A percentile compares a stretch with the other conserved stretches of the same genome.
Conservation (phyloP, 1,284 basidiomycete species). For the Vanrija pseudolonga region DNA sequence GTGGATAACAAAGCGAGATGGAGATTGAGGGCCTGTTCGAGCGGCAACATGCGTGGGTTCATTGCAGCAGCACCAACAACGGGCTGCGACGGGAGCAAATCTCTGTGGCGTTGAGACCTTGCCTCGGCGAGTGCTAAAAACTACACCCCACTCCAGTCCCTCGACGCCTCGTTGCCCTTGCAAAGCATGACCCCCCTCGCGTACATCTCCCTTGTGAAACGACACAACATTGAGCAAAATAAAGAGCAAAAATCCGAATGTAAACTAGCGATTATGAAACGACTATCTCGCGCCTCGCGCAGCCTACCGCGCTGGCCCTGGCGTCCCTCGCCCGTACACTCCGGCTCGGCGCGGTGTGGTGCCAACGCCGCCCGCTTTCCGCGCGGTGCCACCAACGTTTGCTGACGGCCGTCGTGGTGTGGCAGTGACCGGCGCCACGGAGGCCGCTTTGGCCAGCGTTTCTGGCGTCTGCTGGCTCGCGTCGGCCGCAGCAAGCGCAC, state of each 20-base stretch:
- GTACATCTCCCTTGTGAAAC: not conserved
- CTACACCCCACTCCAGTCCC: not conserved
- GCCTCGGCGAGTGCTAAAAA: too few relatives aligned
- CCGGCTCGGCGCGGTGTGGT: slow-evolving; percentile 5
- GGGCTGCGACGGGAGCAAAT: too few relatives aligned
- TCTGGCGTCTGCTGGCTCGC: slow-evolving; percentile 27
- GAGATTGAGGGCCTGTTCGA: too few relatives aligned
- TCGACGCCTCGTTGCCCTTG: too few relatives aligned
- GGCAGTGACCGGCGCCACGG: slow-evolving; percentile 8
- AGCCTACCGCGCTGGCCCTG: not conserved
- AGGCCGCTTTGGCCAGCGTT: slow-evolving; percentile 32
- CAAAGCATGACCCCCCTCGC: not conserved
- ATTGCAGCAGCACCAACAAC: too few relatives aligned
- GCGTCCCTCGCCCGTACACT: slow-evolving; percentile 9
- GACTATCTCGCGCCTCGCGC: too few relatives aligned
- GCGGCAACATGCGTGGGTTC: too few relatives aligned
- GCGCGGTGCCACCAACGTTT: too few relatives aligned
- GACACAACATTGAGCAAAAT: not conserved
- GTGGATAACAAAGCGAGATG: too few relatives aligned
- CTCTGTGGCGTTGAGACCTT: too few relatives aligned
- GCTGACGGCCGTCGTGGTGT: slow-evolving; percentile 1
- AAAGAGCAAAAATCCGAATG: slow-evolving; percentile 8
- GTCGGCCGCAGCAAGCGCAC: slow-evolving; percentile 41
- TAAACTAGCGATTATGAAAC: not conserved
- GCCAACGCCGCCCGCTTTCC: not conserved